Conservation (phyloP, 2,329 filamentous ascomycete species). For the Talaromyces sp. region DNA sequence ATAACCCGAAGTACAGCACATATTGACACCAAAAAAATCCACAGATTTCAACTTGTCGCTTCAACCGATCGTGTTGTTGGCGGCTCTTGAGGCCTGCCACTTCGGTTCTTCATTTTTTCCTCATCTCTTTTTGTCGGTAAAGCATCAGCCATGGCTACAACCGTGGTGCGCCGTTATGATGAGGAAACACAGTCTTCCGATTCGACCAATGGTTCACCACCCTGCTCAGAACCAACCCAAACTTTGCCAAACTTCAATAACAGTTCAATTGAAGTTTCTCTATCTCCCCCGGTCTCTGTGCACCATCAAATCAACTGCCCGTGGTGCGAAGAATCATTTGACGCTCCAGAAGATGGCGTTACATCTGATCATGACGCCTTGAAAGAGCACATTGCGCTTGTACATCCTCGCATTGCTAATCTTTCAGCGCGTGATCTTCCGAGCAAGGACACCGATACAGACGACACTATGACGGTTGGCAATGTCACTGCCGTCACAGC, state of each 20-base stretch:
- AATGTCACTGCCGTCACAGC: slow-evolving; percentile 12
- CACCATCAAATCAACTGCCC: slow-evolving; percentile 27
- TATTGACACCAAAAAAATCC: slow-evolving; percentile 10
- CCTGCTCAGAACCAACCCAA: slow-evolving; percentile 35
- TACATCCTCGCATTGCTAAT: slow-evolving; percentile 30
- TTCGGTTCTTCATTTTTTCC: neutral
- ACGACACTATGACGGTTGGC: slow-evolving; percentile 1
- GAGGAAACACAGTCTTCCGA: slow-evolving; percentile 34
- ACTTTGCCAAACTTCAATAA: slow-evolving; percentile 21
- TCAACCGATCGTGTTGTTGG: slow-evolving; percentile 1
- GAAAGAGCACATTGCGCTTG: slow-evolving; percentile 29
- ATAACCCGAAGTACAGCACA: slow-evolving; percentile 2
- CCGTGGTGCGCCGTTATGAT: slow-evolving; percentile 30
- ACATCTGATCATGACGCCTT: slow-evolving; percentile 26
- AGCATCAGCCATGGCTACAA: slow-evolving; percentile 3
- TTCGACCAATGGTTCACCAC: slow-evolving; percentile 31
- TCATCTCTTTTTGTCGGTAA: neutral
- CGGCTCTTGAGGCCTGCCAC: neutral
- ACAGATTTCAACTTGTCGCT: slow-evolving; percentile 4
- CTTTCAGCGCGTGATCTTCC: slow-evolving; percentile 23
- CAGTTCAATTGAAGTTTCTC: slow-evolving; percentile 32
- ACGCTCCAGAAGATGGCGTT: slow-evolving; percentile 22
- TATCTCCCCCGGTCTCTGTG: slow-evolving; percentile 28
- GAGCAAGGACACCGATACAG: slow-evolving; percentile 17
- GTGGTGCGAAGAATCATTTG: slow-evolving; percentile 34